These are phyloP conservation scores for Fusarium annulatum DNA, from an alignment of 2,329 filamentous ascomycete species.

Conservation along the genomic window DNA sequence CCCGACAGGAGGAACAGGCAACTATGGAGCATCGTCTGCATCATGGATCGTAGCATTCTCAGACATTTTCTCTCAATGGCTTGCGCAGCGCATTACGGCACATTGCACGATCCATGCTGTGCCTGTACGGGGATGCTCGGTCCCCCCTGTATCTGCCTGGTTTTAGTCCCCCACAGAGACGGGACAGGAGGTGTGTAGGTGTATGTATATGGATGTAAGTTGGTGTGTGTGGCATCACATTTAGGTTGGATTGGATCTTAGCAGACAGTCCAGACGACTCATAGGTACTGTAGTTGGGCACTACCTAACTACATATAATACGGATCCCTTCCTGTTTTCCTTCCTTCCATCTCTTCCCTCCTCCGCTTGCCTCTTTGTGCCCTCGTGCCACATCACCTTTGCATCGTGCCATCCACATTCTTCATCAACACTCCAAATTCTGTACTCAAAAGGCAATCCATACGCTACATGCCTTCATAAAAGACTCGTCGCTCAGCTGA, in stretches of 20 bases:
- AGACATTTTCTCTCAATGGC: slow-evolving; percentile 28
- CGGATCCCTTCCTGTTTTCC: slow-evolving; percentile 8
- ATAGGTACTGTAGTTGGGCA: neutral
- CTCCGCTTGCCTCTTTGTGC: slow-evolving; percentile 1
- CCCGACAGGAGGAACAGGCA: slow-evolving; percentile 46
- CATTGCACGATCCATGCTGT: slow-evolving; percentile 21
- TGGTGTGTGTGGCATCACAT: slow-evolving; percentile 36
- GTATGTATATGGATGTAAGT: slow-evolving; percentile 15
- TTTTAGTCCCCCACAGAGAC: slow-evolving; percentile 29
- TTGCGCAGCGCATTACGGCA: slow-evolving; percentile 17
- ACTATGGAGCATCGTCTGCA: slow-evolving; percentile 45
- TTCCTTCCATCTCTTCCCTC: slow-evolving; percentile 13
- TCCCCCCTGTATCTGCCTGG: slow-evolving; percentile 36
- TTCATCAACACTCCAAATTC: slow-evolving; percentile 28
- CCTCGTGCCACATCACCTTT: neutral
- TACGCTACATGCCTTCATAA: slow-evolving; percentile 27
- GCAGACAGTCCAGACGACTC: slow-evolving; percentile 10
- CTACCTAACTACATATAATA: slow-evolving; percentile 18
- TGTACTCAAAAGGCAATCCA: slow-evolving; percentile 6
- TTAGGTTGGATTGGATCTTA: slow-evolving; percentile 27
- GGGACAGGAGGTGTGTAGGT: slow-evolving; percentile 14
- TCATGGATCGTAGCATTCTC: slow-evolving; percentile 30
- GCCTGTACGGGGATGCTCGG: slow-evolving; percentile 34
- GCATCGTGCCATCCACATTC: slow-evolving; percentile 5
- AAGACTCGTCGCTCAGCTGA: slow-evolving; percentile 28